Conservation (phyloP, 805 yeast genomes). For the Hemisphaericaspora nanyangensis region DNA sequence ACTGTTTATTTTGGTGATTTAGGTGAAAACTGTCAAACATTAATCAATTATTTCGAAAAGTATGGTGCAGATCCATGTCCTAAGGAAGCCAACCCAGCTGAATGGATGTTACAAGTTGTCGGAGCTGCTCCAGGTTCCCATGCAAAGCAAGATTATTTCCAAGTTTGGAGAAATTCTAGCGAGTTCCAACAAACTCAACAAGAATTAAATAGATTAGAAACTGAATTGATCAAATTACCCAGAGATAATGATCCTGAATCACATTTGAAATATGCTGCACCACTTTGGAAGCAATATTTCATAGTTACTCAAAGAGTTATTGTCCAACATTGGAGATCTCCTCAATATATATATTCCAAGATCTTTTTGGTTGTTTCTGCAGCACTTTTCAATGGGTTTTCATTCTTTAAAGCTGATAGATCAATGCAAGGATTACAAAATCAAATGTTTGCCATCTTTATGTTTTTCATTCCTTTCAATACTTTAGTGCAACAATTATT, state of each 20-base stretch:
- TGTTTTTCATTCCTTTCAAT: slow-evolving; percentile 36
- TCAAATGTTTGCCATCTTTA: slow-evolving; percentile 52
- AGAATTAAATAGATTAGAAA: slow-evolving; percentile 65
- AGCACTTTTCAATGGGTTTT: slow-evolving; percentile 64
- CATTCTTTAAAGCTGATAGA: slow-evolving; percentile 57
- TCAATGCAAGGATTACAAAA: slow-evolving; percentile 64
- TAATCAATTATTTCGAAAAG: slow-evolving; percentile 65
- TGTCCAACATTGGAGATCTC: slow-evolving; percentile 30
- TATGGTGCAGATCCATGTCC: slow-evolving; percentile 56
- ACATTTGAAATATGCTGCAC: slow-evolving; percentile 14
- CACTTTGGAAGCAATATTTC: slow-evolving; percentile 26
- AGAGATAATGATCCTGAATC: slow-evolving; percentile 13
- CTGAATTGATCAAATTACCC: slow-evolving; percentile 35
- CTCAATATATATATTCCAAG: slow-evolving; percentile 47
- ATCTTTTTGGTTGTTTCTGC: slow-evolving; percentile 33
- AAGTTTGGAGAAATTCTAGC: slow-evolving; percentile 71
- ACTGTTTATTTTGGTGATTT: slow-evolving; percentile 83
- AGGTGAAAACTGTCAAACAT: slow-evolving; percentile 56
- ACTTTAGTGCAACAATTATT: slow-evolving; percentile 40
- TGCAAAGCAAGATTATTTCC: slow-evolving; percentile 66
- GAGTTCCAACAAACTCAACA: slow-evolving; percentile 56
- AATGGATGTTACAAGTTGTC: slow-evolving; percentile 86
- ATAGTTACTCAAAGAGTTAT: slow-evolving; percentile 23
- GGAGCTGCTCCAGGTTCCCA: slow-evolving; percentile 82
- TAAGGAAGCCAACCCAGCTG: slow-evolving; percentile 42